These are phyloP conservation scores for Aspergillus brasiliensis DNA, from an alignment of 2,329 filamentous ascomycete genomes.

Conservation along the genomic window DNA sequence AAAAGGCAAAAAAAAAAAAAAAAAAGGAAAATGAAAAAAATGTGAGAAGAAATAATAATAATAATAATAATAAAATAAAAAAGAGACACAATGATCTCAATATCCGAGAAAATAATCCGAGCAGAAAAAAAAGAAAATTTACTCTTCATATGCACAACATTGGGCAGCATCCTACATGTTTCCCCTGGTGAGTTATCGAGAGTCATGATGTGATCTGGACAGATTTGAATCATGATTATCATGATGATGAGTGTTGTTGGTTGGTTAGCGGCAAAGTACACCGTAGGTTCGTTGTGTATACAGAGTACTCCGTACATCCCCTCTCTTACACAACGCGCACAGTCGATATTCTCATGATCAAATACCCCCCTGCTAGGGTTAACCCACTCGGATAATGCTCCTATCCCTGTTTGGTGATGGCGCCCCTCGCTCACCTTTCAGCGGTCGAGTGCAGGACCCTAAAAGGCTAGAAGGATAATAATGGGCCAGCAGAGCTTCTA, in stretches of 20 bases:
- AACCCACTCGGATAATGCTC: slow-evolving; percentile 10
- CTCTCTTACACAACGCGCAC: background rate
- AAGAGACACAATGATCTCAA: background rate
- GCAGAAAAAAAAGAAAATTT: background rate
- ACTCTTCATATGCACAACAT: slow-evolving; percentile 9
- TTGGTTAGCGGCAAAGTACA: too few species aligned
- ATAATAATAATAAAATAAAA: background rate
- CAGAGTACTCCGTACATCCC: too few species aligned
- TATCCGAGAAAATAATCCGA: slow-evolving; percentile 3
- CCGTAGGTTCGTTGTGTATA: too few species aligned
- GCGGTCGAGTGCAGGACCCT: background rate
- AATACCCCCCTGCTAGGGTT: slow-evolving; percentile 1
- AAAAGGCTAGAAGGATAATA: background rate
- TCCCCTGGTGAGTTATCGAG: background rate
- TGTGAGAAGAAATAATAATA: background rate
- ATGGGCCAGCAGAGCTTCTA: background rate
- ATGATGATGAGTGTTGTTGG: background rate
- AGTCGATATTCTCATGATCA: background rate
- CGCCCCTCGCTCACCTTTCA: slow-evolving; percentile 12
- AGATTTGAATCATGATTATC: background rate
- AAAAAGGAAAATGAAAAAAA: slow-evolving; percentile 7
- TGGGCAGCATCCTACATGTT: slow-evolving; percentile 9
- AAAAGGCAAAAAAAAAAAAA: slow-evolving; percentile 4
- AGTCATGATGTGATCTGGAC: background rate
- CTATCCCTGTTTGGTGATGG: slow-evolving; percentile 17